A percentile compares a stretch with the other conserved stretches of the same genome.
These are phyloP conservation scores for Nectriaceae sp. DNA, from an alignment of 2,329 filamentous ascomycete species.

Conservation along the genomic window DNA sequence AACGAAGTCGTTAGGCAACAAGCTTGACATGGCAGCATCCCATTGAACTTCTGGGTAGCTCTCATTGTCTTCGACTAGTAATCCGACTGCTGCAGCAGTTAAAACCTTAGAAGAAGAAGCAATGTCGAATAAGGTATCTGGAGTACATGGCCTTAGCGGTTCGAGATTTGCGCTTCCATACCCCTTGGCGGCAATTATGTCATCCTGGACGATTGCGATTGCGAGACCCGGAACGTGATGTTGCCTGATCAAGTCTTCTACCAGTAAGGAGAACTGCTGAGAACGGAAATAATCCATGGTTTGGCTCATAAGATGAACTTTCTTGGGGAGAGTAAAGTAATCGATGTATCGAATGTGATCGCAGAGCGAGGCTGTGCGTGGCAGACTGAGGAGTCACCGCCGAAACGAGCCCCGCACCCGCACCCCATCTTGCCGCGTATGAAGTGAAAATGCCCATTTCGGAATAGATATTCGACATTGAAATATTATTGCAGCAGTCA, in stretches of 20 bases:
- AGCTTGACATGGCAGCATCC: conserved; percentile 23
- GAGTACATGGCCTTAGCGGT: conserved; percentile 16
- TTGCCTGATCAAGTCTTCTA: conserved; percentile 17
- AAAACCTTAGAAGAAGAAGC: conserved; percentile 29
- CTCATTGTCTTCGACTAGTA: conserved; percentile 23
- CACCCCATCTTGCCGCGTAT: no score
- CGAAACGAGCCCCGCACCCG: no score
- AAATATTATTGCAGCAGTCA: no score
- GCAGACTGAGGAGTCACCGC: no score
- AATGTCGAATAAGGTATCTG: conserved; percentile 31
- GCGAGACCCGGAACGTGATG: conserved; percentile 26
- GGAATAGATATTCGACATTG: no score
- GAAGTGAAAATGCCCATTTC: no score
- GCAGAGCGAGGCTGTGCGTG: no score
- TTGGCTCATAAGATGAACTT: no score
- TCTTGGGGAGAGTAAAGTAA: no score
- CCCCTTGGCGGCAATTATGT: conserved; percentile 18
- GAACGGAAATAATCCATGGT: conserved; percentile 24
- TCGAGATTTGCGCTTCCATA: conserved; percentile 24
- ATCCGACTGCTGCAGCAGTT: conserved; percentile 27
- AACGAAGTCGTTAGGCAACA: conserved; percentile 30
- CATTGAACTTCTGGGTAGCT: conserved; percentile 23
- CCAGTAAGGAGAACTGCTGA: conserved; percentile 11
- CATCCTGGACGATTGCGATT: conserved; percentile 22
- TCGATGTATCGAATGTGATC: no score